Percentiles rank a stretch among this genome's conserved stretches.
These are phyloP conservation scores for Paecilomyces sp. DNA, from an alignment of 2,329 filamentous ascomycete species.

Conservation along the genomic window DNA sequence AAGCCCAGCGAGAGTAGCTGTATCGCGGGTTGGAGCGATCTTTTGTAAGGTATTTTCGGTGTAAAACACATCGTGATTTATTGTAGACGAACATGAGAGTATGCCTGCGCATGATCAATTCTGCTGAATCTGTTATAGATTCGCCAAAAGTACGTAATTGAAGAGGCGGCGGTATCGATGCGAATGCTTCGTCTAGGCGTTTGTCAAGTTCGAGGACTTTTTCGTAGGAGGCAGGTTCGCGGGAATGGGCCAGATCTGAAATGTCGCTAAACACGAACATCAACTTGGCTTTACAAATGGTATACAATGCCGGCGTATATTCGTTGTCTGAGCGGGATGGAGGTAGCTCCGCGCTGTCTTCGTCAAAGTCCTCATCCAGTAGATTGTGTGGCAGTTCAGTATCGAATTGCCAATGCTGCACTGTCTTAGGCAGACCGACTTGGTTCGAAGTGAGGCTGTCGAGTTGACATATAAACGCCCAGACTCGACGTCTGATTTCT, in stretches of 20 bases:
- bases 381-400: slow-evolving; percentile 51
- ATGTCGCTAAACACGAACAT: slow-evolving; percentile 23
- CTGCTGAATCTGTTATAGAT: slow-evolving; percentile 40
- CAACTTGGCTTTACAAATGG: slow-evolving; percentile 25
- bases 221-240: slow-evolving; percentile 21
- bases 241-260: slow-evolving; percentile 22
- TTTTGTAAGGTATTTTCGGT: slow-evolving; percentile 42
- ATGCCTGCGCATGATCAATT: slow-evolving; percentile 44
- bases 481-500: slow-evolving; percentile 41
- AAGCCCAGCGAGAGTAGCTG: slow-evolving; percentile 36
- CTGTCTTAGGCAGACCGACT: slow-evolving; percentile 54
- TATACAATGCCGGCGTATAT: slow-evolving; percentile 38
- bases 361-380: slow-evolving; percentile 52
- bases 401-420: slow-evolving; percentile 53
- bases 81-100: slow-evolving; percentile 44
- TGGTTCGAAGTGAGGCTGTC: slow-evolving; percentile 57
- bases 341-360: slow-evolving; percentile 44
- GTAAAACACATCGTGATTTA: slow-evolving; percentile 44
- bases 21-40: slow-evolving; percentile 23
- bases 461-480: slow-evolving; percentile 40
- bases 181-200: slow-evolving; percentile 18
- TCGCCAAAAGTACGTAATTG: slow-evolving; percentile 10
- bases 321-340: slow-evolving; percentile 44
- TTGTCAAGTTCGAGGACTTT: slow-evolving; percentile 23
- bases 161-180: slow-evolving; percentile 4